phyloP scores from a whole-genome alignment of 495 filamentous ascomycete genomes.

The Chaetomium fimeti region DNA sequence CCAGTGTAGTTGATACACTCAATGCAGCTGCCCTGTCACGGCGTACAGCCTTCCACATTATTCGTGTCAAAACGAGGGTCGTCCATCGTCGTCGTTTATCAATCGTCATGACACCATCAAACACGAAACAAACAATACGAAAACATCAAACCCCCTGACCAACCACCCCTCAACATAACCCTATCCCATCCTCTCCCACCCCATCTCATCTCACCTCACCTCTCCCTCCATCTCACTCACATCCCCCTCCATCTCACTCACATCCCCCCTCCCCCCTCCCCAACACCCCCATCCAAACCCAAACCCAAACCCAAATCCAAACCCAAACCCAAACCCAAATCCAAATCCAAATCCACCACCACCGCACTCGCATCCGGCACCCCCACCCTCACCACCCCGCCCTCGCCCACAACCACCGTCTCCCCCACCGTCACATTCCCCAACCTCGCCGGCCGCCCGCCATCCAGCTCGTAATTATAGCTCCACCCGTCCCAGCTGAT shows the following conservation, averaged over 20 bases:
- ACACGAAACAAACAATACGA: neutral
- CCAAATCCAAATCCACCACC: conserved; percentile 33
- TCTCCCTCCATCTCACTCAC: too few species aligned
- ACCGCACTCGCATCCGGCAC: conserved; percentile 54
- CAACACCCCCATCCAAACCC: too few species aligned
- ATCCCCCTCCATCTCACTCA: too few species aligned
- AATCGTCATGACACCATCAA: neutral
- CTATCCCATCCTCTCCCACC: too few species aligned
- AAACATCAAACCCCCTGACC: neutral
- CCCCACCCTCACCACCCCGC: conserved; percentile 47
- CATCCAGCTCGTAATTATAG: conserved; percentile 60
- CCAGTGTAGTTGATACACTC: conserved; percentile 15
- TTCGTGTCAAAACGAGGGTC: neutral
- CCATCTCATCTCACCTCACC: too few species aligned
- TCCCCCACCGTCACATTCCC: conserved; percentile 59
- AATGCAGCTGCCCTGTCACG: neutral
- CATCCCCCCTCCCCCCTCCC: too few species aligned
- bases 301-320: neutral
- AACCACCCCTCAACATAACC: too few species aligned
- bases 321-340: neutral
- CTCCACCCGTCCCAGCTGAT: conserved; percentile 63
- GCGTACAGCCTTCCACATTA: neutral
- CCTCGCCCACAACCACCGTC: conserved; percentile 39
- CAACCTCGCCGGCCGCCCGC: conserved; percentile 56
- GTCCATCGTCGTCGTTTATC: neutral